phyloP scores from a whole-genome alignment of 164 flowering plant genomes.

The Pachysandra terminalis region DNA sequence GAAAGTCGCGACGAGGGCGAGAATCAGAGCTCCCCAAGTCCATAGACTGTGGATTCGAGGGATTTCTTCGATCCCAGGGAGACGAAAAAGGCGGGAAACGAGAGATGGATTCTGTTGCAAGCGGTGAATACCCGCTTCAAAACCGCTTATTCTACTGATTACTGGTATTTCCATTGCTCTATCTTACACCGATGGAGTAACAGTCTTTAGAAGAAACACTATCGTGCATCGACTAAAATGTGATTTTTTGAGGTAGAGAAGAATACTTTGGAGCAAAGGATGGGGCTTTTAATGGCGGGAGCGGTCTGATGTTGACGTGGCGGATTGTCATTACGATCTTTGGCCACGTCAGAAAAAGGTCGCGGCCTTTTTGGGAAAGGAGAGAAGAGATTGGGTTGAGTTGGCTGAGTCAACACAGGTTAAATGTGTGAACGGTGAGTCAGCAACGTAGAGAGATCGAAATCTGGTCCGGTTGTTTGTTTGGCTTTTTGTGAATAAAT shows the following conservation, averaged over 20 bases:
- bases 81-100: conserved; percentile 30
- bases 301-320: neutral
- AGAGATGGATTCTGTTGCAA: conserved; percentile 38
- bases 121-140: conserved; percentile 43
- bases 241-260: neutral
- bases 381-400: neutral
- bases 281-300: conserved; percentile 4
- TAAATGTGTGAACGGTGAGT: neutral
- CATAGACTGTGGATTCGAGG: conserved; percentile 33
- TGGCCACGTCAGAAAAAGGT: neutral
- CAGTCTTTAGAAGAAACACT: no score
- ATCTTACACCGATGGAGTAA: no score
- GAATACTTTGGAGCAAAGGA: neutral
- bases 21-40: conserved; percentile 50
- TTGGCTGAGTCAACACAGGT: neutral
- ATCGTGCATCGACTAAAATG: no score
- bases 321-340: neutral
- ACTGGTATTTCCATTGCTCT: conserved; percentile 70
- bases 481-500: no score
- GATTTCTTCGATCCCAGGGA: conserved; percentile 20
- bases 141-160: conserved; percentile 41
- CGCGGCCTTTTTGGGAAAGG: neutral
- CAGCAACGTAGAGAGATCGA: neutral
- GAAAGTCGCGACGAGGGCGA: conserved; percentile 46
- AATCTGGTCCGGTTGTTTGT: no score